Conservation (phyloP, 1,284 basidiomycete genomes). For the Puccinia polysora region DNA sequence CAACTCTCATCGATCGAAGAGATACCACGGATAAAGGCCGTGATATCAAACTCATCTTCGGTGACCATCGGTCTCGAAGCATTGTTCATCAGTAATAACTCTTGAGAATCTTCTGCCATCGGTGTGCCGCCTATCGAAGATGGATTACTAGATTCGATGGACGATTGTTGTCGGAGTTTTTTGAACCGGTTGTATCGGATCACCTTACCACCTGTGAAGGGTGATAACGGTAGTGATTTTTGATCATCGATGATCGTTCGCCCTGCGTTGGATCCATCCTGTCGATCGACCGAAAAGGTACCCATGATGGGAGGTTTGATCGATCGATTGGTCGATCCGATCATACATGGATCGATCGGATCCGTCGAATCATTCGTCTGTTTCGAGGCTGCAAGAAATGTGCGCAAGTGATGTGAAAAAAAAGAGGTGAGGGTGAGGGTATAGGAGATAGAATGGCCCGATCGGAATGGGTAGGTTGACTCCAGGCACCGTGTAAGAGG, state of each 20-base stretch:
- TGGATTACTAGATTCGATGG: slow-evolving; percentile 17
- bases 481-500: background rate
- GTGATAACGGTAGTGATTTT: slow-evolving; percentile 13
- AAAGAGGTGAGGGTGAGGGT: too few relatives aligned
- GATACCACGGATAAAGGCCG: slow-evolving; percentile 31
- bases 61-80: background rate
- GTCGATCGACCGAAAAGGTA: slow-evolving; percentile 22
- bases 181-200: slow-evolving; percentile 31
- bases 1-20: slow-evolving; percentile 20
- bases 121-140: slow-evolving; percentile 30
- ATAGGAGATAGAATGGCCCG: background rate
- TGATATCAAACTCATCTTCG: slow-evolving; percentile 39
- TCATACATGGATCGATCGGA: background rate
- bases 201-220: slow-evolving; percentile 32
- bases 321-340: background rate
- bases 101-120: background rate
- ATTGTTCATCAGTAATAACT: background rate
- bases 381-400: background rate
- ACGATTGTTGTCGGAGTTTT: slow-evolving; percentile 27
- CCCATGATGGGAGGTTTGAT: slow-evolving; percentile 38
- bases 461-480: background rate
- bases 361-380: background rate
- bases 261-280: slow-evolving; percentile 20
- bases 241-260: slow-evolving; percentile 35
- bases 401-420: background rate